A percentile compares a stretch with the other conserved stretches of the same genome.
Evolutionary conservation across 1,284 basidiomycete genomes (phyloP).

Genomic region (Cutaneotrichosporon cyanovorans): DNA sequence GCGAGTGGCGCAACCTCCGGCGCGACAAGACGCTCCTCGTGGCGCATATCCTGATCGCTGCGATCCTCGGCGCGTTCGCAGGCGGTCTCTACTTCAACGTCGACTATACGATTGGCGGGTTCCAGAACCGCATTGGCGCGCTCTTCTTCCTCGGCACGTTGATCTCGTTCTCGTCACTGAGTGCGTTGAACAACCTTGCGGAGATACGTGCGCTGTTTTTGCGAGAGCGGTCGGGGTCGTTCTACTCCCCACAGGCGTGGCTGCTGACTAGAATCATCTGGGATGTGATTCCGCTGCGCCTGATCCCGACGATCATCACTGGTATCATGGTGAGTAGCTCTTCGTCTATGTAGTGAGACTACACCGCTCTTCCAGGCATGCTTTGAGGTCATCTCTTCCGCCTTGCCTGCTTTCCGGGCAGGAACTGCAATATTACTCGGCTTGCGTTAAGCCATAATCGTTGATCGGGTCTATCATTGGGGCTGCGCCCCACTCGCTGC

Average conservation of each 20-base stretch:
- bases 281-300: conserved; percentile 87
- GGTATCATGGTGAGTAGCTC: conserved; percentile 92
- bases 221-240: conserved; percentile 69
- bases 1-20: conserved; percentile 73
- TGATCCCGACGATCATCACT: conserved; percentile 88
- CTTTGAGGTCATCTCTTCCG: too few species aligned
- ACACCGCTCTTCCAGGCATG: too few species aligned
- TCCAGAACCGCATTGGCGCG: conserved; percentile 81
- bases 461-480: too few species aligned
- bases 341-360: too few species aligned
- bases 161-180: conserved; percentile 77
- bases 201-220: conserved; percentile 74
- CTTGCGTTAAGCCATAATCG: too few species aligned
- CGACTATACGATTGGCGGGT: conserved; percentile 70
- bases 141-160: conserved; percentile 83
- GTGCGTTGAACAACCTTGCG: conserved; percentile 76
- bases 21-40: conserved; percentile 73
- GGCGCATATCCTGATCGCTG: conserved; percentile 62
- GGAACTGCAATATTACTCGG: too few species aligned
- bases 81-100: conserved; percentile 80
- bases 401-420: too few species aligned
- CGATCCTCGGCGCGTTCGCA: conserved; percentile 65
- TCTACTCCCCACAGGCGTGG: conserved; percentile 57
- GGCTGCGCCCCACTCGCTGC: too few species aligned
- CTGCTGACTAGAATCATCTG: conserved; percentile 95